Base-by-base conservation (phyloP, 2,329 filamentous ascomycete species). In the Trichoderma aggressivum region DNA sequence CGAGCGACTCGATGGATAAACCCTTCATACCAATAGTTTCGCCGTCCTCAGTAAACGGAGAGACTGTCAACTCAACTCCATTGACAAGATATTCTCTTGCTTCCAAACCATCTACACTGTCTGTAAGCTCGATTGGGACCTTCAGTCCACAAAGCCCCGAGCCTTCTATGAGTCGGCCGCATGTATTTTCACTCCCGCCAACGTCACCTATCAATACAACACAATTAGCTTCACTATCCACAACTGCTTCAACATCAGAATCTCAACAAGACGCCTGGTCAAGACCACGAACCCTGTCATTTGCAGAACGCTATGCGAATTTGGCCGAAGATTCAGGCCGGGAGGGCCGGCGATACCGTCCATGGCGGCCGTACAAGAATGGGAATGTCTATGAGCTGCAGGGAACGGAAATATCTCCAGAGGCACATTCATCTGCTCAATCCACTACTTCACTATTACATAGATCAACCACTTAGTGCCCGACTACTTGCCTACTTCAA, bases 401-500 rank as follows among this genome's bases (percentile, higher is more conserved):
- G 10, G 59, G 34, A 39, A 43, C 21, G 16, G 34, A 21, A 26
- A 7, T n/a, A 36, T 18, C 53, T 18, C 7, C 10, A 14, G 53
- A n/a, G 4, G 2, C 2, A 1, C 26, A 18, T 30, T 7, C 53
- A n/a, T 56, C n/a, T 7, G 8, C 24, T 26, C 26, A 28, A n/a
- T 28, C 53, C 1, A 30, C 26, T 1, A 56, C 53, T 3, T 53
- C 21, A 0, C 2, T 14, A 53, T 21, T 21, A 24, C n/a, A 53
- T 10, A 30, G 26, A 10, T 56, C 53, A 18, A 28, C 28, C n/a
- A 56, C 16, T 11, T 16, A 56, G 53, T 30, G n/a, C 2, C 26
- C 14, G 1, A 28, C 6, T 56, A 1, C 24, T 10, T 5, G 3
- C 1, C 0, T 2, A n/a, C 4, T 70, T 7, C 1, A 6, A 3